Evolutionary conservation across 1,284 basidiomycete genomes (phyloP).

Genomic region (Termitomyces sp.): DNA sequence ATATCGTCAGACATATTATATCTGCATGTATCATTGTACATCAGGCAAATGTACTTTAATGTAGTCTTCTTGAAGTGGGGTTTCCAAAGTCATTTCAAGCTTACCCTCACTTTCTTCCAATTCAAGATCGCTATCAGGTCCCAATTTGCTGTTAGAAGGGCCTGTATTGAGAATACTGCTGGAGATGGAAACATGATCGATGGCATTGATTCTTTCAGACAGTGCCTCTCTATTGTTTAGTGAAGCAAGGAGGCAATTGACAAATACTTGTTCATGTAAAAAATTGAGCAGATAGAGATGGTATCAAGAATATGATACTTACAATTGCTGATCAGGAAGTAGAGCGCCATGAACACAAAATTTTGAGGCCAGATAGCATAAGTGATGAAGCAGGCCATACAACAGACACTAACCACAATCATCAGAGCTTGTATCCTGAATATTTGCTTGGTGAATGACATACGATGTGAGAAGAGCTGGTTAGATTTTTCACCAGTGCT

Average conservation of each 20-base stretch:
- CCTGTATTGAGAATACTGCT: neutral
- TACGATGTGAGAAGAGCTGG: neutral
- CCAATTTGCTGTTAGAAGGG: too few relatives aligned
- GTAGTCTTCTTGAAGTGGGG: too few relatives aligned
- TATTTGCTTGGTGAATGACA: slow-evolving; percentile 6
- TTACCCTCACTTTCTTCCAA: too few relatives aligned
- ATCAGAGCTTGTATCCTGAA: neutral
- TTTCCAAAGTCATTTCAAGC: too few relatives aligned
- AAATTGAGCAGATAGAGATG: slow-evolving; percentile 23
- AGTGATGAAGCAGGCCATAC: neutral
- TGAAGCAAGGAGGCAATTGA: slow-evolving; percentile 26
- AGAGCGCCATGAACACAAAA: neutral
- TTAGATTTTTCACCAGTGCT: neutral
- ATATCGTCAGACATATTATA: too few relatives aligned
- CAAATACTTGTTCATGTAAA: slow-evolving; percentile 25
- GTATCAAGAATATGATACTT: neutral
- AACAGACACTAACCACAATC: neutral
- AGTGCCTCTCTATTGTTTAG: slow-evolving; percentile 20
- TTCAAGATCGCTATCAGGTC: too few relatives aligned
- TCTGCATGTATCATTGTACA: too few relatives aligned
- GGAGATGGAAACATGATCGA: neutral
- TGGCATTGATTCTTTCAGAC: slow-evolving; percentile 2
- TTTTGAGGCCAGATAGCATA: neutral
- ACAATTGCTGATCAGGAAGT: neutral
- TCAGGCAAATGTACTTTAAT: too few relatives aligned